These are phyloP conservation scores for Ramalina intermedia DNA, from an alignment of 495 filamentous ascomycete species.

Conservation along the genomic window DNA sequence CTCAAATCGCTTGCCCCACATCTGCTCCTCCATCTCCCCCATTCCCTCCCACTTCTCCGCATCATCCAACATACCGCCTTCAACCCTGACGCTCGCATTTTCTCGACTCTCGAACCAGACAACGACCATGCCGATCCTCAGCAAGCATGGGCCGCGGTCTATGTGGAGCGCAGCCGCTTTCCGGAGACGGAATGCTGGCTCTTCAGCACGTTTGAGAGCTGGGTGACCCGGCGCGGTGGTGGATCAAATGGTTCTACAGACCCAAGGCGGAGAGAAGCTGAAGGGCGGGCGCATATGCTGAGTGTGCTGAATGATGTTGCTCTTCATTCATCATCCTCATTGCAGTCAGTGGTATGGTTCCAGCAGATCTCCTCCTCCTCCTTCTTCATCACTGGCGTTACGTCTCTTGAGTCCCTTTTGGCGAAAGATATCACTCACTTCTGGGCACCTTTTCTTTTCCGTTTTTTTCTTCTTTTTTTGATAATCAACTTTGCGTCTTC, in stretches of 20 bases:
- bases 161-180: conserved; percentile 39
- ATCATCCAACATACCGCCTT: conserved; percentile 38
- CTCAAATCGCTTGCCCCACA: conserved; percentile 24
- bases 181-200: conserved; percentile 49
- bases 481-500: too few relatives aligned
- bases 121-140: neutral
- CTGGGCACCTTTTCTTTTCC: too few relatives aligned
- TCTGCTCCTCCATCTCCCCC: conserved; percentile 35
- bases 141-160: conserved; percentile 29
- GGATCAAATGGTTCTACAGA: neutral
- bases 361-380: too few relatives aligned
- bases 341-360: too few relatives aligned
- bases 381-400: too few relatives aligned
- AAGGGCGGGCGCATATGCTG: too few relatives aligned
- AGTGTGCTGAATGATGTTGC: too few relatives aligned
- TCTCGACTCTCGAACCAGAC: conserved; percentile 25
- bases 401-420: too few relatives aligned
- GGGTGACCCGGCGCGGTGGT: neutral
- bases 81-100: conserved; percentile 26
- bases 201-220: conserved; percentile 39
- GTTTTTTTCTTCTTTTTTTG: too few relatives aligned
- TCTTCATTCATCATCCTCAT: too few relatives aligned
- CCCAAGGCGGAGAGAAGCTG: too few relatives aligned
- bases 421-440: too few relatives aligned
- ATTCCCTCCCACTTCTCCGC: conserved; percentile 41